Base-by-base conservation (phyloP, 768 basidiomycete species). In the Mycena polygramma region DNA sequence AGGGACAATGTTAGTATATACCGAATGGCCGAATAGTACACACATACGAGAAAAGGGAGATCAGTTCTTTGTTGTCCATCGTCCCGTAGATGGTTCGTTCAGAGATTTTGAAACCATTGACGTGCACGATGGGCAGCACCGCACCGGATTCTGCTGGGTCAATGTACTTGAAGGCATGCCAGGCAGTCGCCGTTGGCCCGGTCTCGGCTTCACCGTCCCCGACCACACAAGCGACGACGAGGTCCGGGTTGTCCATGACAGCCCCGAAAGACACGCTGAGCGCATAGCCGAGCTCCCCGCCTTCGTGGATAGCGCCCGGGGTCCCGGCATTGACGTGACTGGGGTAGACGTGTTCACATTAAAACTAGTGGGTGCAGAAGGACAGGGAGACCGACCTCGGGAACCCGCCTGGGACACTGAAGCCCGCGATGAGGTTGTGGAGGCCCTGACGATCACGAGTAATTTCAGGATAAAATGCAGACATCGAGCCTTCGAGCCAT, bases 271-370 rank as follows among this genome's bases (percentile, higher is more conserved):
- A 87, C 11, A 95, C 95, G 49, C 91, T 87, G 45, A 96, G 89
- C 5, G 94, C 94, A 73, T 97, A 97, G 10, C 96, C 95, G 17
- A 97, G 87, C 79, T 97, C 96, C 37, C 92, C 92, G 63, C 96
- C 96, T 81, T 98, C 96, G 74, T 98, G 96, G 71, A 98, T 97
- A 4, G 89, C 86, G 7, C 96, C 96, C 22, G 95, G 96, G 0
- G 94, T 95, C 79, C 94, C 89, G 0, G 95, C 92, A 68, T 95
- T 93, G 73, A 92, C 88, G 67, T 92, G 90, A 74, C 90, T 91
- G 43, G 7, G 0, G 4, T 30, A 43, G 7, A 61, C n/a, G 36
- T 22, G 61, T 41, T n/a, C 17, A 51, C 7, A 63, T 63, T n/a
- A n/a, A 3, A 26, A 41, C 13, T 15, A 13, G 20, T 54, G 24